Evolutionary conservation across 306 rosid species (phyloP).

Genomic region (Prunus armeniaca): DNA sequence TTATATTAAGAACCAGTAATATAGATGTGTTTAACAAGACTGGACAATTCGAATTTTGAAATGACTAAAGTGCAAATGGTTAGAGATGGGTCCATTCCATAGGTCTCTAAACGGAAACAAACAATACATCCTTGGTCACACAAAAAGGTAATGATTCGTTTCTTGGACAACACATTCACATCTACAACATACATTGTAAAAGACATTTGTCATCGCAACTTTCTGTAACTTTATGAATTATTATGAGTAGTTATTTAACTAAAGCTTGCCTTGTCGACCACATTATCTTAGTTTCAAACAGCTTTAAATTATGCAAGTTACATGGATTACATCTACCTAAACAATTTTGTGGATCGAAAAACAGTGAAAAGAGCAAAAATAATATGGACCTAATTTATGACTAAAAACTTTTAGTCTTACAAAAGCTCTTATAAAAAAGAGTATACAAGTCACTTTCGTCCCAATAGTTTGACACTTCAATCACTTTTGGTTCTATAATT

Average conservation of each 20-base stretch:
- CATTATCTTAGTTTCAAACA: no score
- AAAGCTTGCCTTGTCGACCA: background rate
- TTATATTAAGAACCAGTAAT: background rate
- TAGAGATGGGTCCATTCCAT: background rate
- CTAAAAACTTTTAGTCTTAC: no score
- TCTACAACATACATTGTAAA: background rate
- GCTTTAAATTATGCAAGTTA: no score
- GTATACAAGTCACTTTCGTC: no score
- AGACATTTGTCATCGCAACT: background rate
- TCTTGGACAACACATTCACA: background rate
- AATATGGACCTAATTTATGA: no score
- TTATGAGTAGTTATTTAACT: background rate
- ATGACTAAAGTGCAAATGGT: background rate
- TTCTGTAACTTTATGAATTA: background rate
- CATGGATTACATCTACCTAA: no score
- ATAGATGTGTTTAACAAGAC: background rate
- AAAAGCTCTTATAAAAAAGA: no score
- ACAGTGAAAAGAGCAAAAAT: no score
- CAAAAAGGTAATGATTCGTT: conserved; percentile 1
- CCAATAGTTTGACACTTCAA: no score
- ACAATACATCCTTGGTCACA: background rate
- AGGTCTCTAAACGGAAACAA: background rate
- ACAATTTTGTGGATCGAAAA: no score
- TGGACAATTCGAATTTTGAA: background rate
- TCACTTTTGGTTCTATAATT: no score